phyloP scores from a whole-genome alignment of 345 rosid genomes.

The Eutrema japonicum region DNA sequence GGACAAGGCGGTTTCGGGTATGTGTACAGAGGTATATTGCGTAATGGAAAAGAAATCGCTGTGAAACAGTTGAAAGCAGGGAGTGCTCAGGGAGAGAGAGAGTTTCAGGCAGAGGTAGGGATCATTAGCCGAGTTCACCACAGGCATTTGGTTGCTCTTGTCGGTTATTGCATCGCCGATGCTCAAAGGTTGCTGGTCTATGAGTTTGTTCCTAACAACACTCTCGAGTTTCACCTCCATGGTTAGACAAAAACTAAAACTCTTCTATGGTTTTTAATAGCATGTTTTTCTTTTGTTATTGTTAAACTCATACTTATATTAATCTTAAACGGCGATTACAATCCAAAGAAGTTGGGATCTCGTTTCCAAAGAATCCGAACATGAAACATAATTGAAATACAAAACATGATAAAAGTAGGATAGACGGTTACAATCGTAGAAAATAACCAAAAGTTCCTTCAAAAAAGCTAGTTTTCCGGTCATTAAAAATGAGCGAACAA shows the following conservation, averaged over 20 bases:
- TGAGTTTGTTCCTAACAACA: constrained; percentile 71
- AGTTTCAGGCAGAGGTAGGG: constrained; percentile 72
- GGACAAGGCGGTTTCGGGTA: constrained; percentile 79
- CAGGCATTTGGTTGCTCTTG: constrained; percentile 66
- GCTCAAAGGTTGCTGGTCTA: constrained; percentile 66
- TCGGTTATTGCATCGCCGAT: constrained; percentile 66
- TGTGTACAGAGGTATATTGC: constrained; percentile 64
- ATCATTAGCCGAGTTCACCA: constrained; percentile 75
- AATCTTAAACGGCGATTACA: too few relatives aligned
- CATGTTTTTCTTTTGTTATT: too few relatives aligned
- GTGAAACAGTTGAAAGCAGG: constrained; percentile 65
- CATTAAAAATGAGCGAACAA: too few relatives aligned
- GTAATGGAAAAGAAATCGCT: constrained; percentile 62
- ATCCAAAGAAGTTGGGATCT: too few relatives aligned
- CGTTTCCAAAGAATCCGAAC: too few relatives aligned
- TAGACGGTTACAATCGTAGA: too few relatives aligned
- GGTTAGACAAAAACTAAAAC: constrained; percentile 45
- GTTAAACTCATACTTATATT: too few relatives aligned
- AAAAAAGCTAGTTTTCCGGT: too few relatives aligned
- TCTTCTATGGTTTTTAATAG: background rate
- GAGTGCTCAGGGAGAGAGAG: constrained; percentile 67
- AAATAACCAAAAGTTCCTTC: too few relatives aligned
- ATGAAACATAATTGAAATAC: too few relatives aligned
- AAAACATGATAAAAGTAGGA: too few relatives aligned
- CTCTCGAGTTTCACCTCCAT: constrained; percentile 66